Evolutionary conservation across 2,329 filamentous ascomycete genomes (phyloP).

Genomic region (Nothophaeocryptopus gaeumannii): DNA sequence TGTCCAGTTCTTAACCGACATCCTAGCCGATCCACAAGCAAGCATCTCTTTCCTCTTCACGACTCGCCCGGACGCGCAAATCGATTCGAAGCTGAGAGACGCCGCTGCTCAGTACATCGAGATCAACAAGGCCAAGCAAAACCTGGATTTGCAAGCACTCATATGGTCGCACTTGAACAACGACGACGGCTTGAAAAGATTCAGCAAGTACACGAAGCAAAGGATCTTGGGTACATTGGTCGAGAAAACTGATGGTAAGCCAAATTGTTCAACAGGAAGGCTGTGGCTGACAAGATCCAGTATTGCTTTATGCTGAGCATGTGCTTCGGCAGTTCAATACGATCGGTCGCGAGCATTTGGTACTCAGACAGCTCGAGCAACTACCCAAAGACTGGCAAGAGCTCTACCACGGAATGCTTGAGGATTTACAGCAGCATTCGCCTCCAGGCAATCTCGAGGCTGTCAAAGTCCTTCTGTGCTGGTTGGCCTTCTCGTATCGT

Average conservation of each 20-base stretch:
- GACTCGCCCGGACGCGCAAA: slow-evolving; percentile 1
- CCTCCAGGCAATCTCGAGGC: neutral
- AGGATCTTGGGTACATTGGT: slow-evolving; percentile 2
- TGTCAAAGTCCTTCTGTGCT: slow-evolving; percentile 2
- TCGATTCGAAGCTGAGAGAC: neutral
- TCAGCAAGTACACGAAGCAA: slow-evolving; percentile 7
- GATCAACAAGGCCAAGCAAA: neutral
- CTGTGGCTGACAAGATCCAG: too few species aligned
- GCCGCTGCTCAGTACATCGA: neutral
- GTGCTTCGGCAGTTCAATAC: slow-evolving; percentile 4
- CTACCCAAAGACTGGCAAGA: slow-evolving; percentile 4
- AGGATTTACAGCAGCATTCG: slow-evolving; percentile 1
- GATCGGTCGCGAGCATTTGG: slow-evolving; percentile 3
- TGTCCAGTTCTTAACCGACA: neutral
- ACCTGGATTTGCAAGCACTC: neutral
- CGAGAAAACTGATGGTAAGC: neutral
- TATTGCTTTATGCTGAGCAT: slow-evolving; percentile 3
- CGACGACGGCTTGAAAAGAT: slow-evolving; percentile 3
- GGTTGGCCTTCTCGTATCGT: slow-evolving; percentile 4
- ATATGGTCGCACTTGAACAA: slow-evolving; percentile 7
- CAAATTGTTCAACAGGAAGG: neutral
- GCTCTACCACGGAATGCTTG: slow-evolving; percentile 4
- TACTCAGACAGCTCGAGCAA: slow-evolving; percentile 1
- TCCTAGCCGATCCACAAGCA: neutral
- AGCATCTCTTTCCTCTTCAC: slow-evolving; percentile 6